Percentiles rank a stretch among this genome's conserved stretches.
These are phyloP conservation scores for Cyberlindnera suaveolens DNA, from an alignment of 805 yeast genomes.

Conservation along the genomic window DNA sequence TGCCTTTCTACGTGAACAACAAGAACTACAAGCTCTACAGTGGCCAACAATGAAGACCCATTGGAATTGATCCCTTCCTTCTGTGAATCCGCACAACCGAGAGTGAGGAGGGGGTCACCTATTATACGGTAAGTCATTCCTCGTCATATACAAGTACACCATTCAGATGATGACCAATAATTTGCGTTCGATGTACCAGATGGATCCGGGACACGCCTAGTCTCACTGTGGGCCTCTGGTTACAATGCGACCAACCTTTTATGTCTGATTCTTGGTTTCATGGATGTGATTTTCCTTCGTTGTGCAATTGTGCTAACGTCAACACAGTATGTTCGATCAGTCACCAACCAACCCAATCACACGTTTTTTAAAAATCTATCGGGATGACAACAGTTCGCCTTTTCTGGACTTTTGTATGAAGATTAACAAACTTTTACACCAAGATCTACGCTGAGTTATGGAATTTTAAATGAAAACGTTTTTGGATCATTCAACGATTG, in stretches of 20 bases:
- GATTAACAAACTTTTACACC: conserved; percentile 32
- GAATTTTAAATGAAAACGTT: no score
- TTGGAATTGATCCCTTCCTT: no score
- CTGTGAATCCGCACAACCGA: no score
- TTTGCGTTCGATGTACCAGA: conserved; percentile 42
- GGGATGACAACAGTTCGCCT: conserved; percentile 35
- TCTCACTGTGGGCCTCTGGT: conserved; percentile 31
- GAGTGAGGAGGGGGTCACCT: no score
- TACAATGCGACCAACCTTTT: conserved; percentile 29
- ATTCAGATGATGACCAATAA: conserved; percentile 39
- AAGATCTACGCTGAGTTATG: conserved; percentile 35
- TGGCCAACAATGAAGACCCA: no score
- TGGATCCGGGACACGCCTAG: conserved; percentile 39
- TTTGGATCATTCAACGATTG: no score
- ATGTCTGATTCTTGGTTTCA: conserved; percentile 6
- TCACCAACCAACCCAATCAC: neutral
- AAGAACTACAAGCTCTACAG: no score
- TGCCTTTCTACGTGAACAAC: neutral
- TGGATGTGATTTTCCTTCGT: neutral
- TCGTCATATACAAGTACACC: neutral
- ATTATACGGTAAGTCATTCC: no score
- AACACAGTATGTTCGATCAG: neutral
- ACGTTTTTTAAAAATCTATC: conserved; percentile 8
- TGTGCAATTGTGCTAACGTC: neutral
- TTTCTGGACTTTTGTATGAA: conserved; percentile 26